Evolutionary conservation across 345 rosid species (phyloP), one percentile per base, ranked within the genome.

Genomic region (Gossypium mustelinum): DNA sequence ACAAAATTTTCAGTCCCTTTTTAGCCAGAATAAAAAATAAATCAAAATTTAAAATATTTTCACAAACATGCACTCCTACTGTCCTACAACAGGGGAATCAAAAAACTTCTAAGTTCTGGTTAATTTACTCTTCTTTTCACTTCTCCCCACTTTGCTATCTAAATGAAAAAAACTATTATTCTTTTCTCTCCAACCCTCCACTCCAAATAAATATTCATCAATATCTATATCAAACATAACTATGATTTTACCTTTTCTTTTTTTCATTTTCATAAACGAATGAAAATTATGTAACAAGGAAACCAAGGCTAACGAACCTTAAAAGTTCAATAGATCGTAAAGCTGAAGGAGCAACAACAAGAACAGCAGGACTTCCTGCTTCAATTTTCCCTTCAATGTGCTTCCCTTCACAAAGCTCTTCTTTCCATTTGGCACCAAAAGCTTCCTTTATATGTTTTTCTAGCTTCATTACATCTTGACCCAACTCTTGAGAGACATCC

Each of bases 321-420:
- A 90, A 58, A 59, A 94, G 79, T 22, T 92, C 97, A 65, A 90
- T 82, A 68, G 90, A 78, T 82, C 97, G 87, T 74, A 94, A 68
- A 41, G 98, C 95, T 63, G 97, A 94, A 11, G 88, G 81, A 60
- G 88, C 78, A 60, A 94, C 68, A 58, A 89, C 81, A 54, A 90
- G 88, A 82, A 89, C 89, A 25, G 89, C 83, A 3, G 97, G 98
- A 75, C 76, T 85, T 69, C 97, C 98, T 0, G 97, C 81, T 44
- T 86, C 87, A 5, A 88, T 75, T 25, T 80, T 77, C 44, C 94
- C 91, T 78, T 85, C 92, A 72, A 72, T 45, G 12, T 78, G 58
- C 75, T 81, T 79, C 61, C 86, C 85, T 79, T 88, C 87, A 72
- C 83, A 84, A 39, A 90, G 85, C 12, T 14, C 83, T 73, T 89